Conservation (phyloP, 1,284 basidiomycete genomes). For the Cutaneotrichosporon sp. region DNA sequence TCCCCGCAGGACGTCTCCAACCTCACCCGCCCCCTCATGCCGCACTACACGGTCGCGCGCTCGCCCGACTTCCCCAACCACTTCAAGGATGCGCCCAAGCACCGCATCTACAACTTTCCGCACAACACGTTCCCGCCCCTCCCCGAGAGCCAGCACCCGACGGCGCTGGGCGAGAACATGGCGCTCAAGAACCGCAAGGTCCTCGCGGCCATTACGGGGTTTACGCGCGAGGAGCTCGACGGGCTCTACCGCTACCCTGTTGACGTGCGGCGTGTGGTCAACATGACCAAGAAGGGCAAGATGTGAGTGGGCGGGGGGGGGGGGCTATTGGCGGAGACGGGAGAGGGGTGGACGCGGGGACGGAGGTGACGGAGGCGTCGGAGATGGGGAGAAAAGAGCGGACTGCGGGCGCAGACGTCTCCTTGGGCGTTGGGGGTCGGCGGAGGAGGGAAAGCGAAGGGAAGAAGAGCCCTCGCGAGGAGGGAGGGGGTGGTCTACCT, state of each 20-base stretch:
- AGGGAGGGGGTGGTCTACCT: no score
- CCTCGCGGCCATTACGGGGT: conserved; percentile 35
- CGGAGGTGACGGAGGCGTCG: background rate
- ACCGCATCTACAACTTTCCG: conserved; percentile 45
- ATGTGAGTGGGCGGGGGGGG: conserved; percentile 37
- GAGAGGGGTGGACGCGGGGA: no score
- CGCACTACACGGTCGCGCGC: conserved; percentile 30
- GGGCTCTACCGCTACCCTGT: conserved; percentile 42
- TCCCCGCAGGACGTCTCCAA: background rate
- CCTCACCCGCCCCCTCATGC: conserved; percentile 16
- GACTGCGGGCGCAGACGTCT: background rate
- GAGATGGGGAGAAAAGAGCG: background rate
- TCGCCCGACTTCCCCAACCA: conserved; percentile 26
- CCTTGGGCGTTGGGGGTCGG: background rate
- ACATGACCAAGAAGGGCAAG: conserved; percentile 55
- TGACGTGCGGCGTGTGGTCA: conserved; percentile 42
- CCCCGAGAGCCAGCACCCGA: conserved; percentile 23
- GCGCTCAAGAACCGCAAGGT: conserved; percentile 29
- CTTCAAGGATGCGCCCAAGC: conserved; percentile 27
- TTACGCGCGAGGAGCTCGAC: conserved; percentile 33
- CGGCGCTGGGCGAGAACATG: conserved; percentile 31
- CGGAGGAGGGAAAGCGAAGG: background rate
- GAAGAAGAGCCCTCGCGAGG: no score
- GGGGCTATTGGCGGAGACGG: background rate
- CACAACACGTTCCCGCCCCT: conserved; percentile 25